Conservation (phyloP, 331 rosid genomes). For the Rosa hybrid region DNA sequence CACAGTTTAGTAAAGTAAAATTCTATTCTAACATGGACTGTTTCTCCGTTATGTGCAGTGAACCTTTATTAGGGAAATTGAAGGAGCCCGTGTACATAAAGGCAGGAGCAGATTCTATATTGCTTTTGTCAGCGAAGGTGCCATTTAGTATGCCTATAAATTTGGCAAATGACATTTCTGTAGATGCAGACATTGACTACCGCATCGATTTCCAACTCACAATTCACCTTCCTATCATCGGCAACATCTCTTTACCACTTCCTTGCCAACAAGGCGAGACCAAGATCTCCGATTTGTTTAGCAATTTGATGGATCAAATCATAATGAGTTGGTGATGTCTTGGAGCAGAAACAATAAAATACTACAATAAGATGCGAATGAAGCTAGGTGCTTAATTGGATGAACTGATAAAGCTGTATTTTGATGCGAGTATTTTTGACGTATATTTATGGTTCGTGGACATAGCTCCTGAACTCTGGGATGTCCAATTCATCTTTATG, state of each 20-base stretch:
- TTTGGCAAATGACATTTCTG: constrained; percentile 12
- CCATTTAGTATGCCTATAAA: background rate
- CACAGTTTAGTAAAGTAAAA: background rate
- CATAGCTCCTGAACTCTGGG: background rate
- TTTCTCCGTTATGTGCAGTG: constrained; percentile 2
- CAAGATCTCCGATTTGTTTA: constrained; percentile 8
- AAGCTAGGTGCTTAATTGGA: background rate
- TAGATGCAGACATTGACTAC: constrained; percentile 3
- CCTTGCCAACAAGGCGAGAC: constrained; percentile 15
- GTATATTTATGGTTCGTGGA: too few relatives aligned
- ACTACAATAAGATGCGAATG: background rate
- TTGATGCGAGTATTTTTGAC: too few relatives aligned
- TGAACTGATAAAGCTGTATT: background rate
- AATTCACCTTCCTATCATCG: constrained; percentile 4
- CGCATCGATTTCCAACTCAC: constrained; percentile 5
- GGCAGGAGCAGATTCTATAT: constrained; percentile 7
- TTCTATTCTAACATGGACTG: background rate
- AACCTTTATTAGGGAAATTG: background rate
- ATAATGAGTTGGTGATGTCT: background rate
- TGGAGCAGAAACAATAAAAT: background rate
- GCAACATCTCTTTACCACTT: constrained; percentile 7
- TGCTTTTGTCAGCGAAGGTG: constrained; percentile 5
- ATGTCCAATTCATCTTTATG: background rate
- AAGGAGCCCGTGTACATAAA: background rate
- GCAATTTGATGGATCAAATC: constrained; percentile 8